phyloP scores from a whole-genome alignment of 2,329 filamentous ascomycete species.

The Xylaria sp. region DNA sequence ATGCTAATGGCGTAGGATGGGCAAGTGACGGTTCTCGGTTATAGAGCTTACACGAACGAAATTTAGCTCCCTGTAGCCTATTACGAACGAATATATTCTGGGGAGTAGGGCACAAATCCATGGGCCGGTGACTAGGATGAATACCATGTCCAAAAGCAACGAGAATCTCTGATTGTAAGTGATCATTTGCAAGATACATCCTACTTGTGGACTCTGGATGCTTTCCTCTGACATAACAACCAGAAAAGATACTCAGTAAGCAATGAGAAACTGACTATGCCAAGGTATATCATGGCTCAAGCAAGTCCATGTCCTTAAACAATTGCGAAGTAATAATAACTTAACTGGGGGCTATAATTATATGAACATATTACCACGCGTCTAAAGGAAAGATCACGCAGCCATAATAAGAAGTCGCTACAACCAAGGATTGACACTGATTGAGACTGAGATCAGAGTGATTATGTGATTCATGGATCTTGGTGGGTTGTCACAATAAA shows the following conservation, averaged over 20 bases:
- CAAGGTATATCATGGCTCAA: neutral
- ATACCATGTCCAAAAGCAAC: no score
- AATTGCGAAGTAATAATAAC: neutral
- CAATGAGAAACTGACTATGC: neutral
- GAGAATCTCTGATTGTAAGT: neutral
- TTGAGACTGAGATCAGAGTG: neutral
- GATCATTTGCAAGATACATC: neutral
- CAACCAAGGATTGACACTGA: neutral
- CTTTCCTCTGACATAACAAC: neutral
- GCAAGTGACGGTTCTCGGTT: no score
- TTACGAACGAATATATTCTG: no score
- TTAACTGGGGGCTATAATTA: neutral
- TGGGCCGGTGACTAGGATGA: neutral
- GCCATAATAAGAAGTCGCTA: neutral
- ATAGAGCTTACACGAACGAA: no score
- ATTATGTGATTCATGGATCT: neutral
- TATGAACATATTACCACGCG: neutral
- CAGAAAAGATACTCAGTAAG: neutral
- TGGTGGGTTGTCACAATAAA: neutral
- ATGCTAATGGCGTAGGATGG: no score
- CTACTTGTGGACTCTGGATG: neutral
- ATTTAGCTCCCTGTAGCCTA: no score
- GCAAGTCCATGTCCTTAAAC: neutral
- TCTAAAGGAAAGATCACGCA: neutral
- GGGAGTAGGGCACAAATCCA: no score